Conservation (phyloP, 2,329 filamentous ascomycete genomes). For the Xylaria sp. region DNA sequence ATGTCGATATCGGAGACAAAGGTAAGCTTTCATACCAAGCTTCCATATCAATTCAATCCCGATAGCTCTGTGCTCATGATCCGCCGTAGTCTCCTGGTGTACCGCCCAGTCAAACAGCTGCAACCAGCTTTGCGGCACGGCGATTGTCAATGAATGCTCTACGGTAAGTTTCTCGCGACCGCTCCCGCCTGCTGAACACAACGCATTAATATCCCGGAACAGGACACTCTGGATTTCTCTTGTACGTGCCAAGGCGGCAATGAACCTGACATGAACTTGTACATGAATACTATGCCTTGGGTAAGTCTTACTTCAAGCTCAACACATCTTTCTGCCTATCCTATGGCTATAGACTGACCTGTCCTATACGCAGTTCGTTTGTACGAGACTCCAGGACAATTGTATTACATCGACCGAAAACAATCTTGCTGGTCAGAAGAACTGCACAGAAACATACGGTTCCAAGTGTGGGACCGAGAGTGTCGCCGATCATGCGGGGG, state of each 20-base stretch:
- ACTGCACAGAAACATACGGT: conserved; percentile 52
- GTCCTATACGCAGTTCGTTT: conserved; percentile 48
- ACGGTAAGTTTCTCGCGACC: conserved; percentile 42
- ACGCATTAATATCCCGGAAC: conserved; percentile 17
- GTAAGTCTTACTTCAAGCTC: conserved; percentile 24
- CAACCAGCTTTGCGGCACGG: conserved; percentile 48
- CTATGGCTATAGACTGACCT: conserved; percentile 16
- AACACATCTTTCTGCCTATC: not conserved
- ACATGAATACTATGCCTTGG: conserved; percentile 51
- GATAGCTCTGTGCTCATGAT: conserved; percentile 23
- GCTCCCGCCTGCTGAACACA: not conserved
- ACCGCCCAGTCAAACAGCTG: conserved; percentile 54
- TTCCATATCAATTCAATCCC: conserved; percentile 3
- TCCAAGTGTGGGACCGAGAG: conserved; percentile 51
- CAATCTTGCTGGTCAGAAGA: conserved; percentile 47
- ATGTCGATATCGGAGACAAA: conserved; percentile 38
- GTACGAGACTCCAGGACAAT: conserved; percentile 49
- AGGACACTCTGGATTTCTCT: conserved; percentile 49
- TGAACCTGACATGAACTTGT: conserved; percentile 56
- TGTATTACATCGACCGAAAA: conserved; percentile 50
- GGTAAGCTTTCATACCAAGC: conserved; percentile 44
- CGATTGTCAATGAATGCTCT: conserved; percentile 48
- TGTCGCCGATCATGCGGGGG: conserved; percentile 40
- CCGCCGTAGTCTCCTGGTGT: conserved; percentile 51
- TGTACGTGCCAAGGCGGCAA: conserved; percentile 56